Evolutionary conservation across 139 green algal species (phyloP).

Genomic region (Zygnema circumcarinatum): DNA sequence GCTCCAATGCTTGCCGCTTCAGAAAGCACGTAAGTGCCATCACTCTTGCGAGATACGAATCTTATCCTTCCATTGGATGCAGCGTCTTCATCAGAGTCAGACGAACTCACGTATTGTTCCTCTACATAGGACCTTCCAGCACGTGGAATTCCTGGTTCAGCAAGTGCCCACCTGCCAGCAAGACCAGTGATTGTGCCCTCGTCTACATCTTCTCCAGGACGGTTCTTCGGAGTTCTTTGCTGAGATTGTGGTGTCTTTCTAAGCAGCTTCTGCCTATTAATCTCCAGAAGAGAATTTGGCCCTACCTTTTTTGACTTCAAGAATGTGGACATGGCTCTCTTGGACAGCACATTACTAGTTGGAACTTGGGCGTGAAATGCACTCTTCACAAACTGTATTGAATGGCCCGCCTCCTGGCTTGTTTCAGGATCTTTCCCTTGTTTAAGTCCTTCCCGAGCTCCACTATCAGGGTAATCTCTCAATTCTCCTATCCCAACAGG

Average conservation of each 20-base stretch:
- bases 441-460: too few species aligned
- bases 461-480: too few species aligned
- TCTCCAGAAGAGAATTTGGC: neutral
- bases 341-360: constrained; percentile 9
- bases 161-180: constrained; percentile 10
- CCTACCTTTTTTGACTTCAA: neutral
- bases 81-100: neutral
- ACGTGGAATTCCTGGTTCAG: constrained; percentile 32
- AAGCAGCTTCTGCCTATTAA: neutral
- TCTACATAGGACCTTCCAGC: neutral
- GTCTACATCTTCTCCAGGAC: neutral
- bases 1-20: neutral
- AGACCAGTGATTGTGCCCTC: constrained; percentile 16
- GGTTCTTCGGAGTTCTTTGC: neutral
- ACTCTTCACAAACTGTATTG: neutral
- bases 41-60: neutral
- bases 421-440: too few species aligned
- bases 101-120: neutral
- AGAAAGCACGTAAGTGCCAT: neutral
- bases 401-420: too few species aligned
- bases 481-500: too few species aligned
- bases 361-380: neutral
- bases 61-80: neutral
- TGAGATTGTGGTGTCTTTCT: neutral
- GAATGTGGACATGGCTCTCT: neutral